These are phyloP conservation scores for Emergomyces pasteurianus DNA, from an alignment of 2,329 filamentous ascomycete species.

Conservation along the genomic window DNA sequence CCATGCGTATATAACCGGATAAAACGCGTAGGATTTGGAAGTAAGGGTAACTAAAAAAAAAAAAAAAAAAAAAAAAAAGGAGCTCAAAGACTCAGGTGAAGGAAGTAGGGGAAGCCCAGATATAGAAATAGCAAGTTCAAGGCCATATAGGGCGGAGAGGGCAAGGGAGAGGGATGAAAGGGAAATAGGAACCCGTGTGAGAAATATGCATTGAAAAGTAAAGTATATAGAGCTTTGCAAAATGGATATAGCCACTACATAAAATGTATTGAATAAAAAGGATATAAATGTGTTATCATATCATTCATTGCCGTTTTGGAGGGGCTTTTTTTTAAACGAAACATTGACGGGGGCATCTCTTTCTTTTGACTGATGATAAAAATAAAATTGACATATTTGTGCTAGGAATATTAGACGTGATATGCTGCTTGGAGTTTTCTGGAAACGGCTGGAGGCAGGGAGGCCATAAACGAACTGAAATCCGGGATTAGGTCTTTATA, in stretches of 20 bases:
- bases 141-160: too few relatives aligned
- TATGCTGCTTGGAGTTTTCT: constrained; percentile 33
- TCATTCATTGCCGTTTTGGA: background rate
- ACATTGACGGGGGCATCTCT: background rate
- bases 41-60: background rate
- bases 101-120: background rate
- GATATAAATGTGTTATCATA: background rate
- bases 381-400: background rate
- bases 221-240: background rate
- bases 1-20: background rate
- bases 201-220: background rate
- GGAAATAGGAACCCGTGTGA: background rate
- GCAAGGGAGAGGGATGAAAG: background rate
- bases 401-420: constrained; percentile 23
- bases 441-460: constrained; percentile 27
- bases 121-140: background rate
- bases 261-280: background rate
- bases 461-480: constrained; percentile 35
- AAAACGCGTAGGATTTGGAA: background rate
- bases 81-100: background rate
- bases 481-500: constrained; percentile 38
- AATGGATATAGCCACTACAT: background rate
- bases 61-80: too few relatives aligned
- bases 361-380: background rate
- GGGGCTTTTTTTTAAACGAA: background rate